Base-by-base conservation (phyloP, 1,139 yeast genomes). In the Yamadazyma triangularis region DNA sequence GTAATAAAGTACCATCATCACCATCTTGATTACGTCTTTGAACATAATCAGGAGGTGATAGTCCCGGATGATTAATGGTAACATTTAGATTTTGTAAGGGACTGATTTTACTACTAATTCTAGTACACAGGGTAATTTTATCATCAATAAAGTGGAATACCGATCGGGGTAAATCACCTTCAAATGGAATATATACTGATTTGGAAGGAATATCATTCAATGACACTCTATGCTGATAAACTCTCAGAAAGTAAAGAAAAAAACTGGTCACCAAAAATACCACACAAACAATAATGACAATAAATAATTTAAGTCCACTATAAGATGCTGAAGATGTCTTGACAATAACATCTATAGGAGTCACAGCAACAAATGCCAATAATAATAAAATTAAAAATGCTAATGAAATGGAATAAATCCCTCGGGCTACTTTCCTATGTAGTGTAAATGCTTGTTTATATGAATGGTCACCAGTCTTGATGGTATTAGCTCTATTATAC, bases 141-240 rank as follows among this genome's bases (percentile, higher is more conserved):
- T 32, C 51, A 43, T 38, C 69, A 42, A 44, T 53, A 56, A 56
- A 32, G 33, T 48, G 34, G 58, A 67, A 52, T 56, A 73, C 58
- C 19, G 59, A 58, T 13, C 51, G 50, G 0, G 91, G 87, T 31
- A 84, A 59, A 51, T 86, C 95, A 24, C 68, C 70, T 15, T 70
- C 62, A 15, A 78, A 73, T 0, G 95, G 93, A 13, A 87, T 66
- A 51, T 85, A 87, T 14, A 61, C 55, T 8, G 70, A 58, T 28
- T 76, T 63, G 36, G 77, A 67, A 0, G 96, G 96, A 13, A 88
- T 83, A 41, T 82, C 93, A 36, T 77, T 76, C 45, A 88, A 53
- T 16, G 81, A 61, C 26, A 76, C 66, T 35, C 80, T 64, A 30
- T 73, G 68, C 25, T 74, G 70, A 36, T 79, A 64, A n/a, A 86